Percentiles rank a stretch among this genome's conserved stretches.
phyloP scores from a whole-genome alignment of 805 yeast genomes.

The Candida namnaoensis region DNA sequence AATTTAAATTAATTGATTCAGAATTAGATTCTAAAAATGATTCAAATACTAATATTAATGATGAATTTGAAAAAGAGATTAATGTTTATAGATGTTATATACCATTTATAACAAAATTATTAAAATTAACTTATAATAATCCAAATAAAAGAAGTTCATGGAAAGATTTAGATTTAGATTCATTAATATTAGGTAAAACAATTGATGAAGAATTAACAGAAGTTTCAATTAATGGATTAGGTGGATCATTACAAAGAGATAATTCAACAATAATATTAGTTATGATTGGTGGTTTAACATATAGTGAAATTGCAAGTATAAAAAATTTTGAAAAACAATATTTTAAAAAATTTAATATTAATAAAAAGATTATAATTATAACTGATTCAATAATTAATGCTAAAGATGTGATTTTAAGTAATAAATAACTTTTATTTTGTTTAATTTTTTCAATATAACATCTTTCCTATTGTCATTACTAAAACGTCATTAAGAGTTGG shows the following conservation, averaged over 20 bases:
- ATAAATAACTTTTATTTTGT: constrained; percentile 1
- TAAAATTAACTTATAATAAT: constrained; percentile 54
- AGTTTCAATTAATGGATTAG: constrained; percentile 4
- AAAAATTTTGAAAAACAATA: constrained; percentile 44
- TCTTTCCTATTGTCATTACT: too few species aligned
- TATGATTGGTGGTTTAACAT: constrained; percentile 78
- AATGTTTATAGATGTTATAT: constrained; percentile 70
- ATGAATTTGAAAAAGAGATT: constrained; percentile 20
- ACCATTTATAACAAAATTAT: constrained; percentile 63
- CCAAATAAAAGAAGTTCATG: constrained; percentile 21
- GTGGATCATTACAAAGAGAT: constrained; percentile 12
- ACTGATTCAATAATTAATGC: constrained; percentile 42
- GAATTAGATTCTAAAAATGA: constrained; percentile 1
- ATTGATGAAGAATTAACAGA: constrained; percentile 19
- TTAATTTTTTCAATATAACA: too few species aligned
- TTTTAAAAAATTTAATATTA: constrained; percentile 20
- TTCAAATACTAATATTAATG: constrained; percentile 9
- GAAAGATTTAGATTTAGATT: constrained; percentile 28
- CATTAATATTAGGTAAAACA: constrained; percentile 24
- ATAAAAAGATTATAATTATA: constrained; percentile 33
- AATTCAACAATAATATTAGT: constrained; percentile 33
- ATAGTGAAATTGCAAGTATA: constrained; percentile 74
- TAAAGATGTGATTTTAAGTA: constrained; percentile 21
- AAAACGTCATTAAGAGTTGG: too few species aligned
- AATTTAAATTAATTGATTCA: constrained; percentile 33